Percentiles rank a stretch among this genome's conserved stretches.
Evolutionary conservation across 2,329 filamentous ascomycete species (phyloP).

Genomic region (Tolypocladium inflatum): DNA sequence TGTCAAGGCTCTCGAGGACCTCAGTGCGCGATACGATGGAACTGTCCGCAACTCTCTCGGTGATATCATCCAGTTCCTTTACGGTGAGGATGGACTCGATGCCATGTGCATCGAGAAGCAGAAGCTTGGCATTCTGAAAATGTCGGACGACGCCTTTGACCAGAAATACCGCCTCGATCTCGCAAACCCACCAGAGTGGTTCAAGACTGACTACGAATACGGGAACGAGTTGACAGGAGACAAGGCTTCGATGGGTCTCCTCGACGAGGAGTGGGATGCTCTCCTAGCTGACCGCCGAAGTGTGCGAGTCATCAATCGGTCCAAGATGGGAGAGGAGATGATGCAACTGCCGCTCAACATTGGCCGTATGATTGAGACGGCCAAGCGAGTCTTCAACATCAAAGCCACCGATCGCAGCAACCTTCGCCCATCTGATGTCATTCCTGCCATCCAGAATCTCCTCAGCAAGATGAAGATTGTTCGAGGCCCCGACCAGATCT

Average conservation of each 20-base stretch:
- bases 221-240: conserved; percentile 82
- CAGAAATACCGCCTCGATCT: conserved; percentile 78
- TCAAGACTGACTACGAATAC: conserved; percentile 56
- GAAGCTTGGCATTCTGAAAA: conserved; percentile 74
- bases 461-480: conserved; percentile 75
- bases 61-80: conserved; percentile 94
- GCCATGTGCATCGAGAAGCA: conserved; percentile 92
- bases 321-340: conserved; percentile 67
- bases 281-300: conserved; percentile 65
- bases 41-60: conserved; percentile 95
- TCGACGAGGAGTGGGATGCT: conserved; percentile 82
- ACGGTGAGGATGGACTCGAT: conserved; percentile 94
- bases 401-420: conserved; percentile 81
- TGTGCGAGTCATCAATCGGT: conserved; percentile 58
- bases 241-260: conserved; percentile 71
- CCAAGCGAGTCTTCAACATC: conserved; percentile 84
- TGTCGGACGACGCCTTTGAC: conserved; percentile 69
- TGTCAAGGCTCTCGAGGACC: conserved; percentile 95
- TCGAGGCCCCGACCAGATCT: conserved; percentile 74
- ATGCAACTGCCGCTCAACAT: conserved; percentile 93
- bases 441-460: conserved; percentile 67
- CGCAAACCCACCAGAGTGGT: conserved; percentile 45
- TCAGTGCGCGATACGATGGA: conserved; percentile 95
- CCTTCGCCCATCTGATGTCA: conserved; percentile 77
- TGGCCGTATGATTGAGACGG: conserved; percentile 79